Conservation (phyloP, 2,329 filamentous ascomycete species). For the Trichoderma cornu-damae region DNA sequence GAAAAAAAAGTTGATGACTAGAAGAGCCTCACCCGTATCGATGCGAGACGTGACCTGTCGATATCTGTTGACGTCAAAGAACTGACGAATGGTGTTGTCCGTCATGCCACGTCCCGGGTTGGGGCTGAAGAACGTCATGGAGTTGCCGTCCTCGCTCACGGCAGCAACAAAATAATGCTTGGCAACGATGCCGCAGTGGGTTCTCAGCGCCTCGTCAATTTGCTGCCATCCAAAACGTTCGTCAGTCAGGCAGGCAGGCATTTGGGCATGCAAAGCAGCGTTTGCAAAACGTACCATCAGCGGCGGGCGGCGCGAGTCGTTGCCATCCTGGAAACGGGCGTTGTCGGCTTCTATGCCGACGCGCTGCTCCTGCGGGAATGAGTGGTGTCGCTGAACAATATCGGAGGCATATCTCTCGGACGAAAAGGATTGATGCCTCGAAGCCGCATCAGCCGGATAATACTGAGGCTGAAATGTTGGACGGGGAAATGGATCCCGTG, state of each 20-base stretch:
- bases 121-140: conserved; percentile 44
- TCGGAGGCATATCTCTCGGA: conserved; percentile 30
- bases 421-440: conserved; percentile 31
- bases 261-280: no score
- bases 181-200: conserved; percentile 48
- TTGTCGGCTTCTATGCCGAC: conserved; percentile 32
- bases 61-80: conserved; percentile 45
- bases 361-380: conserved; percentile 31
- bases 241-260: no score
- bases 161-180: conserved; percentile 50
- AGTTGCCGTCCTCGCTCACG: conserved; percentile 44
- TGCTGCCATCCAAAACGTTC: conserved; percentile 36
- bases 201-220: conserved; percentile 48
- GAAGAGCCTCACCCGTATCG: conserved; percentile 35
- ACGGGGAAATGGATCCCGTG: conserved; percentile 37
- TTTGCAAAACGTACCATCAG: conserved; percentile 34
- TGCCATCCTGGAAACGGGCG: conserved; percentile 34
- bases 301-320: conserved; percentile 34
- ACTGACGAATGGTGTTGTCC: conserved; percentile 38
- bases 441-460: conserved; percentile 19
- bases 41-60: conserved; percentile 36
- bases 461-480: conserved; percentile 28
- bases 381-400: conserved; percentile 28
- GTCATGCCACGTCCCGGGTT: conserved; percentile 38
- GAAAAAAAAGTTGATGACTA: neutral